Conservation (phyloP, 2,329 filamentous ascomycete genomes). For the Aspergillus tamarii region DNA sequence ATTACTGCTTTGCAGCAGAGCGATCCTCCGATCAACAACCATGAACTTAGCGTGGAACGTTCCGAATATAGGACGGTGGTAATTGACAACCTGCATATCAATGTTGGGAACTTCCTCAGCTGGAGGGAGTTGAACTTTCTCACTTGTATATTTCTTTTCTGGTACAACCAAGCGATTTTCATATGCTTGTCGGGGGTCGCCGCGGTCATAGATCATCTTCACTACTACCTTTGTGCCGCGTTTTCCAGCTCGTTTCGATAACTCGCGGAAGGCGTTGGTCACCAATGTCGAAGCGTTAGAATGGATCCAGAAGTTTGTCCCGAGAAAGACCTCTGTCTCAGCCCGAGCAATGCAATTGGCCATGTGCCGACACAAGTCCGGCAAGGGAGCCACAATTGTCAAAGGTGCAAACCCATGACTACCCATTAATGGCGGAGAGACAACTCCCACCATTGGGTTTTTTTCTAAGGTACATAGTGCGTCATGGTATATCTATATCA, state of each 20-base stretch:
- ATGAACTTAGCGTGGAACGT: constrained; percentile 81
- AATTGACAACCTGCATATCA: constrained; percentile 73
- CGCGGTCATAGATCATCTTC: constrained; percentile 77
- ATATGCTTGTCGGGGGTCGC: constrained; percentile 63
- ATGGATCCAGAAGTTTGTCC: constrained; percentile 76
- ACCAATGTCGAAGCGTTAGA: constrained; percentile 70
- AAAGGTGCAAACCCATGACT: constrained; percentile 67
- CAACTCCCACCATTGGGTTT: constrained; percentile 50
- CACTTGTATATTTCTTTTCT: constrained; percentile 61
- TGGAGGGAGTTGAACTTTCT: constrained; percentile 63
- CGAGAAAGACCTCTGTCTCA: constrained; percentile 71
- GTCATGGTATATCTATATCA: constrained; percentile 63
- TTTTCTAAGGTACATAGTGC: constrained; percentile 52
- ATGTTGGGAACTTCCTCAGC: constrained; percentile 70
- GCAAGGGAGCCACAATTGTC: constrained; percentile 69
- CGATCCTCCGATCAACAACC: constrained; percentile 73
- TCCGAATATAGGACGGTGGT: constrained; percentile 69
- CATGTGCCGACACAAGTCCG: constrained; percentile 74
- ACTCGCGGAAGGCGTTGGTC: constrained; percentile 68
- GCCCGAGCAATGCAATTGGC: constrained; percentile 75
- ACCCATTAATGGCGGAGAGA: constrained; percentile 63
- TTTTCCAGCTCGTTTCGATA: constrained; percentile 66
- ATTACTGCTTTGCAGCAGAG: constrained; percentile 75
- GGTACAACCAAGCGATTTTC: constrained; percentile 67
- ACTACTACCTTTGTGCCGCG: constrained; percentile 63